Conservation (phyloP, 2,329 filamentous ascomycete species). For the Colletotrichum sp. region DNA sequence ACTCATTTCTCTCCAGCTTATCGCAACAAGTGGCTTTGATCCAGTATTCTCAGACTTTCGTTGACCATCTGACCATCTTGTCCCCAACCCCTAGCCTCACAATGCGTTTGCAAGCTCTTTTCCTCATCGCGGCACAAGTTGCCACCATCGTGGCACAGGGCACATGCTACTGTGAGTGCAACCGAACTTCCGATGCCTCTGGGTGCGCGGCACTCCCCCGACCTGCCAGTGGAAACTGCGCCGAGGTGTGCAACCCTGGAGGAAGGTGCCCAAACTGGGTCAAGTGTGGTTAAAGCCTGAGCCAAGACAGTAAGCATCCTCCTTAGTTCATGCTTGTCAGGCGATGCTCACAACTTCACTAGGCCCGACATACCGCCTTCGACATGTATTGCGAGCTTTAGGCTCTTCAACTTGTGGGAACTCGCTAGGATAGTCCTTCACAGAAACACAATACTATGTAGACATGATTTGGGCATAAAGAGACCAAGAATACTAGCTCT, state of each 20-base stretch:
- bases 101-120: background rate
- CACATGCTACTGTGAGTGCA: background rate
- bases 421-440: background rate
- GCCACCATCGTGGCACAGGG: background rate
- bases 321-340: background rate
- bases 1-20: background rate
- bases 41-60: background rate
- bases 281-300: accelerated
- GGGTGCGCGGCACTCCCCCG: background rate
- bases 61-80: background rate
- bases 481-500: too few relatives aligned
- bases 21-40: background rate
- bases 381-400: background rate
- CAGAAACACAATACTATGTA: background rate
- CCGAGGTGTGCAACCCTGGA: background rate
- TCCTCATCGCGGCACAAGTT: background rate
- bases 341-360: too few relatives aligned
- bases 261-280: background rate
- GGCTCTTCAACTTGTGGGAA: background rate
- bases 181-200: background rate
- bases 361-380: background rate
- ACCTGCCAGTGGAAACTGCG: background rate
- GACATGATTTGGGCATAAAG: too few relatives aligned
- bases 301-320: background rate
- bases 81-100: accelerated